Percentiles rank a stretch among this genome's conserved stretches.
phyloP scores from a whole-genome alignment of 2,329 filamentous ascomycete genomes.

The Lasiodiplodia citricola region DNA sequence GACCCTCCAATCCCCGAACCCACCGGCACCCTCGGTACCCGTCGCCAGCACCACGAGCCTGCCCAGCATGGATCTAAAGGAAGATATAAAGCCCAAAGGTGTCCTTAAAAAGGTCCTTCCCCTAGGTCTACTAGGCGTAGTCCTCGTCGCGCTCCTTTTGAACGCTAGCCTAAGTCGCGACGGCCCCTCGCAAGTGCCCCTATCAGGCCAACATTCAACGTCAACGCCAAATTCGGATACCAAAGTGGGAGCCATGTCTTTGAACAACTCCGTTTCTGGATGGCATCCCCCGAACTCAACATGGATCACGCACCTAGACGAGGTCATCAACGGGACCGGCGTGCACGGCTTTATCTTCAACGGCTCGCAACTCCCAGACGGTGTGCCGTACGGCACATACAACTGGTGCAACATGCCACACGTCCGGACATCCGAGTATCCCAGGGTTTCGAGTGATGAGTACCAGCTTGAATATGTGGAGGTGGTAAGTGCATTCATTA shows the following conservation, averaged over 20 bases:
- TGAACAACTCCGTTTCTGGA: slow-evolving; percentile 19
- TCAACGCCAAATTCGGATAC: background rate
- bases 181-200: background rate
- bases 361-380: slow-evolving; percentile 62
- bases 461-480: slow-evolving; percentile 12
- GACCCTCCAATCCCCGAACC: background rate
- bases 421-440: slow-evolving; percentile 71
- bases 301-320: slow-evolving; percentile 65
- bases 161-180: background rate
- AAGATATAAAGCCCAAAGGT: background rate
- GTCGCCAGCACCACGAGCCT: background rate
- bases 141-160: background rate
- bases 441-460: slow-evolving; percentile 69
- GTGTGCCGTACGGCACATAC: slow-evolving; percentile 65
- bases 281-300: slow-evolving; percentile 45
- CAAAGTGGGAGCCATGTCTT: background rate
- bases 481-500: background rate
- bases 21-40: background rate
- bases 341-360: slow-evolving; percentile 78
- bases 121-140: background rate
- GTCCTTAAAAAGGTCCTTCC: background rate
- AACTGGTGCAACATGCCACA: slow-evolving; percentile 92
- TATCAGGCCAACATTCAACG: background rate
- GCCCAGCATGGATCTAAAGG: background rate
- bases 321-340: slow-evolving; percentile 64